Conservation (phyloP, 495 filamentous ascomycete genomes). For the Penicillium malachiteum region DNA sequence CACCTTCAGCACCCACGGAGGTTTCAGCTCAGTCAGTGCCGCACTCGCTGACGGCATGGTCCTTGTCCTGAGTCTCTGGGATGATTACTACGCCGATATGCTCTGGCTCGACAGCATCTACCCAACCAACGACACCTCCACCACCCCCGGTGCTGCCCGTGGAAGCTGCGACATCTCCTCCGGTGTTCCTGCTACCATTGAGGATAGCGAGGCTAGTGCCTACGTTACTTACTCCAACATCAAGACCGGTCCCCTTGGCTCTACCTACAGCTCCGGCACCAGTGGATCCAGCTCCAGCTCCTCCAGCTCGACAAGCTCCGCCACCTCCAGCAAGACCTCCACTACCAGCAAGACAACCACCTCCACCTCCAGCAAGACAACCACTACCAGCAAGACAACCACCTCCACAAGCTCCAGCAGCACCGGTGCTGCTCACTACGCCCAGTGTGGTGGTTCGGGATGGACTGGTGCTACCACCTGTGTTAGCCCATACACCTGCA, state of each 20-base stretch:
- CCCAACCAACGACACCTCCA: slow-evolving; percentile 56
- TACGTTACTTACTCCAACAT: slow-evolving; percentile 68
- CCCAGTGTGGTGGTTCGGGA: slow-evolving; percentile 51
- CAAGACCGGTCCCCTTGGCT: slow-evolving; percentile 64
- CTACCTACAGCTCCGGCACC: slow-evolving; percentile 43
- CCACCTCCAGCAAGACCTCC: slow-evolving; percentile 5
- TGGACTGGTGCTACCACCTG: slow-evolving; percentile 52
- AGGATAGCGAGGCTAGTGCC: slow-evolving; percentile 51
- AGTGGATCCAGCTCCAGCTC: slow-evolving; percentile 11
- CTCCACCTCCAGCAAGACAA: slow-evolving; percentile 2
- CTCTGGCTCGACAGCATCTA: slow-evolving; percentile 80
- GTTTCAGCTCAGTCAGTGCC: slow-evolving; percentile 55
- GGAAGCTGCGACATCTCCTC: slow-evolving; percentile 64
- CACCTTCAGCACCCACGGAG: slow-evolving; percentile 60
- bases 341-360: slow-evolving; percentile 15
- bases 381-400: slow-evolving; percentile 10
- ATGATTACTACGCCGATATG: slow-evolving; percentile 76
- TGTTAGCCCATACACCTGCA: slow-evolving; percentile 37
- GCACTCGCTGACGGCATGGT: slow-evolving; percentile 63
- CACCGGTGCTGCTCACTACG: slow-evolving; percentile 34
- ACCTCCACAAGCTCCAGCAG: slow-evolving; percentile 15
- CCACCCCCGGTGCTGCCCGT: slow-evolving; percentile 63
- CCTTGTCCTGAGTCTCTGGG: slow-evolving; percentile 77
- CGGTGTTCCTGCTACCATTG: slow-evolving; percentile 62
- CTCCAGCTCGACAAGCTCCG: slow-evolving; percentile 10